phyloP scores from a whole-genome alignment of 2,329 filamentous ascomycete genomes.

The Claviceps purpurea region DNA sequence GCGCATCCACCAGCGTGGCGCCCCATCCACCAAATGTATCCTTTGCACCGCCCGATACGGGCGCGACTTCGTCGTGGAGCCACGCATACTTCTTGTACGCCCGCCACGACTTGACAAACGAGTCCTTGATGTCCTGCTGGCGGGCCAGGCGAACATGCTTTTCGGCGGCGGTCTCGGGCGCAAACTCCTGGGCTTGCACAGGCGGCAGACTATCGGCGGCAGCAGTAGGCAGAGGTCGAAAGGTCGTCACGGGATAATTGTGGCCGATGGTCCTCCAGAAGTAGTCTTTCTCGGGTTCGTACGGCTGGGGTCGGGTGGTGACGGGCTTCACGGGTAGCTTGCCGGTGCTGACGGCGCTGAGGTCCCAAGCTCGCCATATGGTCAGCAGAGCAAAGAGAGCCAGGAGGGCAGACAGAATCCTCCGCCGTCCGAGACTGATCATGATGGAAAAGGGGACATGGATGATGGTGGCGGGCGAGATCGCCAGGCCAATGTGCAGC shows the following conservation, averaged over 20 bases:
- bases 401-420: conserved; percentile 3
- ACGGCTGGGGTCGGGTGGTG: conserved; percentile 1
- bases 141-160: conserved; percentile 20
- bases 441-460: conserved; percentile 2
- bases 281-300: conserved; percentile 8
- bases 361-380: conserved; percentile 4
- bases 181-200: conserved; percentile 6
- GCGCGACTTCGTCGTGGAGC: conserved; percentile 37
- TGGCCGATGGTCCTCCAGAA: conserved; percentile 11
- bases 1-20: conserved; percentile 44
- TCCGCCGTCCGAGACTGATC: conserved; percentile 5
- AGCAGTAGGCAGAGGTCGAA: conserved; percentile 6
- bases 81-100: conserved; percentile 40
- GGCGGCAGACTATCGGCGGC: conserved; percentile 3
- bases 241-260: conserved; percentile 8
- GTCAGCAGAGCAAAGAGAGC: conserved; percentile 4
- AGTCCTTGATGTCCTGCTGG: conserved; percentile 25
- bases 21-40: conserved; percentile 41
- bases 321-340: background rate
- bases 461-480: background rate
- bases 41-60: conserved; percentile 31
- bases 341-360: background rate
- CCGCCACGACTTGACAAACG: conserved; percentile 32
- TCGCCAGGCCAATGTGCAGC: background rate
- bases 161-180: conserved; percentile 6